Percentiles rank a stretch among this genome's conserved stretches.
phyloP scores from a whole-genome alignment of 2,329 filamentous ascomycete species.

The Aureobasidium uvarum region DNA sequence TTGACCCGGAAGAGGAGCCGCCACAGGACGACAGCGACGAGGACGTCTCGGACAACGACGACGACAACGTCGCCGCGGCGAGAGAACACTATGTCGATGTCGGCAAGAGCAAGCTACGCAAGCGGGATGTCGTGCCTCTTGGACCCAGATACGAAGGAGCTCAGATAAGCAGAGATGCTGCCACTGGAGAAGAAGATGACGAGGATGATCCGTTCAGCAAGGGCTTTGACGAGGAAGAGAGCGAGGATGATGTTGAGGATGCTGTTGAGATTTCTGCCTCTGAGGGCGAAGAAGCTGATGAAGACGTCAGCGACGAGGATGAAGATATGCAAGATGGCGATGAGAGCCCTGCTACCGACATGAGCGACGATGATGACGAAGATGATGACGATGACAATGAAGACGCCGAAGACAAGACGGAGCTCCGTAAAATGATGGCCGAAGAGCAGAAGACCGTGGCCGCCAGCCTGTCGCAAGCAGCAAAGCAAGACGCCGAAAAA shows the following conservation, averaged over 20 bases:
- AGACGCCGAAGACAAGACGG: constrained; percentile 49
- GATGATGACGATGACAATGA: constrained; percentile 40
- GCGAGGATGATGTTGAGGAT: constrained; percentile 34
- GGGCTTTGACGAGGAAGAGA: constrained; percentile 49
- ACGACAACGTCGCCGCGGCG: constrained; percentile 51
- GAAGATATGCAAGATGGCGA: constrained; percentile 35
- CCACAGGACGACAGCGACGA: constrained; percentile 59
- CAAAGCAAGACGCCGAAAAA: constrained; percentile 76
- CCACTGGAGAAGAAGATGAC: constrained; percentile 55
- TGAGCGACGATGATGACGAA: constrained; percentile 45
- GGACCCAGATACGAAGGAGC: constrained; percentile 80
- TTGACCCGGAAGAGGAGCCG: constrained; percentile 71
- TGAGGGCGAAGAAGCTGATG: constrained; percentile 29
- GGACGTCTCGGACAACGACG: constrained; percentile 46
- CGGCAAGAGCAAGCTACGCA: constrained; percentile 79
- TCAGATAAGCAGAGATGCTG: constrained; percentile 66
- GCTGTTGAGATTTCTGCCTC: constrained; percentile 47
- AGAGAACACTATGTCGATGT: constrained; percentile 86
- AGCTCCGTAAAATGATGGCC: constrained; percentile 66
- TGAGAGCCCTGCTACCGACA: constrained; percentile 48
- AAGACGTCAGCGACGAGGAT: constrained; percentile 32
- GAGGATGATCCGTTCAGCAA: constrained; percentile 49
- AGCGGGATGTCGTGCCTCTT: constrained; percentile 65
- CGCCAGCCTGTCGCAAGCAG: constrained; percentile 63
- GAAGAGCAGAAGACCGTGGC: constrained; percentile 66